Conservation (phyloP, 2,329 filamentous ascomycete species). For the Exophiala calicioides region DNA sequence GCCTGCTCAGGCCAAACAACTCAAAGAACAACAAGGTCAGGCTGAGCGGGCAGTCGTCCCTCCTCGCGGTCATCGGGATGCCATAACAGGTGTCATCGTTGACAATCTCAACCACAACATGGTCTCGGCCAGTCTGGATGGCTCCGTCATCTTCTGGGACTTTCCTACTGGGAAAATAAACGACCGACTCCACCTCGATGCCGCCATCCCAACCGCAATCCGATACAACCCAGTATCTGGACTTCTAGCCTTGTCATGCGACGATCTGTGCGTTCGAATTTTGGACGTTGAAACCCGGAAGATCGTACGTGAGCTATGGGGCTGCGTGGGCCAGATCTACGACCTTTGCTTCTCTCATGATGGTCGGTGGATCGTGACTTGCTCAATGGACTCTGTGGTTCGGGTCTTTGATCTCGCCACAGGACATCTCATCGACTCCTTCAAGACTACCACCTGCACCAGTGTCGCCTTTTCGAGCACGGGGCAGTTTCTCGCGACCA, state of each 20-base stretch:
- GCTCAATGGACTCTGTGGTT: constrained; percentile 75
- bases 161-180: constrained; percentile 79
- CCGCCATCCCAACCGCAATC: constrained; percentile 72
- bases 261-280: constrained; percentile 83
- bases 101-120: constrained; percentile 86
- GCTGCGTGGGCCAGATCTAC: constrained; percentile 70
- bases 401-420: constrained; percentile 95
- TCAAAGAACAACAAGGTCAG: constrained; percentile 66
- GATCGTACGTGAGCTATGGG: constrained; percentile 90
- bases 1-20: constrained; percentile 73
- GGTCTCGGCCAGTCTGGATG: constrained; percentile 84
- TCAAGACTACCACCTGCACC: constrained; percentile 77
- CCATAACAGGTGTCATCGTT: constrained; percentile 82
- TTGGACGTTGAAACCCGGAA: constrained; percentile 88
- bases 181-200: constrained; percentile 82
- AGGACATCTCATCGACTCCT: constrained; percentile 90
- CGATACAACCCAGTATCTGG: constrained; percentile 82
- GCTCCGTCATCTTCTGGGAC: constrained; percentile 97
- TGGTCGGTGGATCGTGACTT: constrained; percentile 88
- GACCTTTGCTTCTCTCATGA: constrained; percentile 90
- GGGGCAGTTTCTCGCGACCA: constrained; percentile 91
- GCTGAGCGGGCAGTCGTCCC: constrained; percentile 46
- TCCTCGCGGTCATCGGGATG: constrained; percentile 73
- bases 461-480: constrained; percentile 84
- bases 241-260: constrained; percentile 82